Evolutionary conservation across 176 grass and related monocot species (phyloP).

Genomic region (Puya raimondii): DNA sequence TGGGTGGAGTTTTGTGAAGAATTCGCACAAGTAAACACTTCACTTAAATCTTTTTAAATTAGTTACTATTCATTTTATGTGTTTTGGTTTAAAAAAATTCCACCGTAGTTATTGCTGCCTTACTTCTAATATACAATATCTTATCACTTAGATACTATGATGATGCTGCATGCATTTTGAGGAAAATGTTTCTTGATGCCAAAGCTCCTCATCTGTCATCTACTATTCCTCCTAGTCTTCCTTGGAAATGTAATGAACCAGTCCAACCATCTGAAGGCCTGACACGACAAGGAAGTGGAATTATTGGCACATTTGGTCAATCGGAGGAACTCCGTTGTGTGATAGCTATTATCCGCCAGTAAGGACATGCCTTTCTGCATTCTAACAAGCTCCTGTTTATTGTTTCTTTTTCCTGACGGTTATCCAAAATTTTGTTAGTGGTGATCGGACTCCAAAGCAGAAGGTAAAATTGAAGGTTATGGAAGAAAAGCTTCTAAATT

Average conservation of each 20-base stretch:
- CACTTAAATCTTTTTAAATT: slow-evolving; percentile 12
- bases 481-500: slow-evolving; percentile 89
- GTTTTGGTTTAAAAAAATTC: slow-evolving; percentile 9
- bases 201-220: slow-evolving; percentile 93
- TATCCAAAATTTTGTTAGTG: slow-evolving; percentile 44
- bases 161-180: slow-evolving; percentile 79
- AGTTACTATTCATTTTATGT: slow-evolving; percentile 10
- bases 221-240: slow-evolving; percentile 75
- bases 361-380: slow-evolving; percentile 37
- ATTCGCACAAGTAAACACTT: slow-evolving; percentile 71
- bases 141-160: slow-evolving; percentile 73
- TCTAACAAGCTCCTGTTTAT: slow-evolving; percentile 5
- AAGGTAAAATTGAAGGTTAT: slow-evolving; percentile 95
- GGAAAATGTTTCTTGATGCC: slow-evolving; percentile 93
- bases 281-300: slow-evolving; percentile 40
- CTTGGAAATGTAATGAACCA: slow-evolving; percentile 71
- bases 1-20: slow-evolving; percentile 98
- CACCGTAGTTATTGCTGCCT: background rate
- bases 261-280: slow-evolving; percentile 37
- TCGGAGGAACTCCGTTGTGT: slow-evolving; percentile 91
- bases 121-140: background rate
- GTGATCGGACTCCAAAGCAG: slow-evolving; percentile 96
- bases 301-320: slow-evolving; percentile 68
- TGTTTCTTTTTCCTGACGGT: slow-evolving; percentile 27
- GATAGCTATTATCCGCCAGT: slow-evolving; percentile 92